phyloP scores from a whole-genome alignment of 2,329 filamentous ascomycete species.

The Leptographium radiaticola region DNA sequence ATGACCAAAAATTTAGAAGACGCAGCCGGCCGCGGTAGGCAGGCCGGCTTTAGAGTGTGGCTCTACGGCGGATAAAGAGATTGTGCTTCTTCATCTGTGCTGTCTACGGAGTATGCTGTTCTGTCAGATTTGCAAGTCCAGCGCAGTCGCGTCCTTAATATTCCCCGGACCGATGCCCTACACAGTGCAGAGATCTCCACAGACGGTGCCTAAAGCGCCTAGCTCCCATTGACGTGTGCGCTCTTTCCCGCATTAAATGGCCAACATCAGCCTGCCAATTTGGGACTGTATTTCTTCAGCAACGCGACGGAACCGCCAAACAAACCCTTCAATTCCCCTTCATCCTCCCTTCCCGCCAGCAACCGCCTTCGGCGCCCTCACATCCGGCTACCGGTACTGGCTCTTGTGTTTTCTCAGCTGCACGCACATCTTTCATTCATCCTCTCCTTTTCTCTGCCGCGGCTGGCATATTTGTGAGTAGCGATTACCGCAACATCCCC shows the following conservation, averaged over 20 bases:
- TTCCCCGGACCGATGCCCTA: background rate
- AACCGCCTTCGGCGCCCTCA: background rate
- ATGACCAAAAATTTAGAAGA: too few species aligned
- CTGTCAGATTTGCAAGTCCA: too few species aligned
- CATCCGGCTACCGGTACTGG: background rate
- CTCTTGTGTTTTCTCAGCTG: background rate
- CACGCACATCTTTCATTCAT: background rate
- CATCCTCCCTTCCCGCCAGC: background rate
- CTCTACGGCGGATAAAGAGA: too few species aligned
- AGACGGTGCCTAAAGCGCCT: background rate
- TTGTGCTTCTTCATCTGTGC: too few species aligned
- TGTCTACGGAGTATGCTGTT: too few species aligned
- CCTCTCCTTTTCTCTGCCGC: background rate
- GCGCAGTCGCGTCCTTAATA: too few species aligned
- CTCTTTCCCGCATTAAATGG: background rate
- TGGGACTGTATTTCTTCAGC: background rate
- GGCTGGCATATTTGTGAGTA: background rate
- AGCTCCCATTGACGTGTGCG: background rate
- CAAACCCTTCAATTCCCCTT: background rate
- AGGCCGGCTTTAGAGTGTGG: too few species aligned
- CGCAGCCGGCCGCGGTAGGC: too few species aligned
- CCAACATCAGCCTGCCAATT: background rate
- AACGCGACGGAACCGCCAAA: background rate
- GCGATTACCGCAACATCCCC: background rate
- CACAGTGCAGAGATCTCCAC: background rate